These are phyloP conservation scores for Crucibulum laeve DNA, from an alignment of 768 basidiomycete species.

Conservation along the genomic window DNA sequence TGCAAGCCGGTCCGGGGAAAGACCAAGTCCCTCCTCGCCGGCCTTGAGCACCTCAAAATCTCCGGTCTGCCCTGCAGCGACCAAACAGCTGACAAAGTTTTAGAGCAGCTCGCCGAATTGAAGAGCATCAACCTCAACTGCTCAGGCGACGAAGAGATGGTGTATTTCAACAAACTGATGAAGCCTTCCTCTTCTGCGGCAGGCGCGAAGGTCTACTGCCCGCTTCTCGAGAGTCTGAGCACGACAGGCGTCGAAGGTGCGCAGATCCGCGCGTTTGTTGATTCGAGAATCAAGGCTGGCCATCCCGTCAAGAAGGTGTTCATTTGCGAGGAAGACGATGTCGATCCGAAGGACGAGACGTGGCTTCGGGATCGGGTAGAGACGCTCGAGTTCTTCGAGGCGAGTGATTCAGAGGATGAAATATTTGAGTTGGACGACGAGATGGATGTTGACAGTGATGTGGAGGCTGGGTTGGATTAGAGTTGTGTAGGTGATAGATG, in stretches of 20 bases:
- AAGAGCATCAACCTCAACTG: conserved; percentile 33
- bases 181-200: conserved; percentile 5
- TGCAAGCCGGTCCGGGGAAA: conserved; percentile 31
- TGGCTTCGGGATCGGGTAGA: conserved; percentile 53
- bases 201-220: conserved; percentile 33
- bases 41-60: conserved; percentile 50
- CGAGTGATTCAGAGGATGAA: conserved; percentile 45
- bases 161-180: conserved; percentile 21
- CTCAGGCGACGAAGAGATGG: conserved; percentile 19
- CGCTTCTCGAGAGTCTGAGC: conserved; percentile 44
- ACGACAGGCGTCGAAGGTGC: conserved; percentile 39
- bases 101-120: conserved; percentile 44
- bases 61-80: conserved; percentile 40
- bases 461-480: conserved; percentile 6
- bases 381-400: conserved; percentile 51
- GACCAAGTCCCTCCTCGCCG: conserved; percentile 39
- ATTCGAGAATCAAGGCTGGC: conserved; percentile 33
- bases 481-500: no score
- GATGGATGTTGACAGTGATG: conserved; percentile 20
- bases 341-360: conserved; percentile 35
- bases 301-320: conserved; percentile 41
- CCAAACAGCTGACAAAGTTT: conserved; percentile 29
- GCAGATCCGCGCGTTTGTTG: conserved; percentile 40
- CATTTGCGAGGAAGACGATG: conserved; percentile 39
- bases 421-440: conserved; percentile 26